Base-by-base conservation (phyloP, 257 asterid genomes). In the Scutellaria minor region DNA sequence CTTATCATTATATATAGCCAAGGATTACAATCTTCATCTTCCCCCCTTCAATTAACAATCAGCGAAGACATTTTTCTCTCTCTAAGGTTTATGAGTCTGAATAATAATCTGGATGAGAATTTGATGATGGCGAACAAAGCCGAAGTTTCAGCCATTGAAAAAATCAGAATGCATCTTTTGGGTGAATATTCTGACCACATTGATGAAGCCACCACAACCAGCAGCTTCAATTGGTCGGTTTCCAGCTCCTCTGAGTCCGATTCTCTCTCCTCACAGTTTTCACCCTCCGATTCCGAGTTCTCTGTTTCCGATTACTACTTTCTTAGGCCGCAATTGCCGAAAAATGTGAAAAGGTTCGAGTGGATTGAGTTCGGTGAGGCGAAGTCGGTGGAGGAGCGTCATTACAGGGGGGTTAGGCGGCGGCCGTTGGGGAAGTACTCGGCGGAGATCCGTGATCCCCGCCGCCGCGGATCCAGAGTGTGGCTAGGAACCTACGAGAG, bases 401-500 rank as follows among this genome's bases (percentile, higher is more conserved):
- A 68, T 39, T 84, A 81, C 78, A 52, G 84, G 35, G 88, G 88
- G 4, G 86, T 84, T 35, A 42, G 88, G 67, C 81, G 68, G 73
- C 78, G 88, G 71, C 85, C 84, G 18, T 89, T 89, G 93, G 96
- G 96, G 0, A 89, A 84, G 68, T 89, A 70, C 64, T 89, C 96
- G 13, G 87, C 91, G 78, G 93, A 89, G 88, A 89, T 89, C 9
- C 88, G 93, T 0, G 89, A 87, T 22, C 90, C 96, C 5, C 68
- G 60, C 27, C 78, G 87, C 40, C 78, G 85, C 0, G 91, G 93
- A 6, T 79, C 87, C 0, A 80, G 91, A 9, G 85, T 87, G 18
- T 89, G 96, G 93, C 79, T 90, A 0, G 97, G 97, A 24, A 90
- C 97, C 0, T 90, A 79, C 71, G 84, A 85, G 24, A 82, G 81